phyloP scores from a whole-genome alignment of 2,329 filamentous ascomycete genomes.

The Hirsutella thompsonii region DNA sequence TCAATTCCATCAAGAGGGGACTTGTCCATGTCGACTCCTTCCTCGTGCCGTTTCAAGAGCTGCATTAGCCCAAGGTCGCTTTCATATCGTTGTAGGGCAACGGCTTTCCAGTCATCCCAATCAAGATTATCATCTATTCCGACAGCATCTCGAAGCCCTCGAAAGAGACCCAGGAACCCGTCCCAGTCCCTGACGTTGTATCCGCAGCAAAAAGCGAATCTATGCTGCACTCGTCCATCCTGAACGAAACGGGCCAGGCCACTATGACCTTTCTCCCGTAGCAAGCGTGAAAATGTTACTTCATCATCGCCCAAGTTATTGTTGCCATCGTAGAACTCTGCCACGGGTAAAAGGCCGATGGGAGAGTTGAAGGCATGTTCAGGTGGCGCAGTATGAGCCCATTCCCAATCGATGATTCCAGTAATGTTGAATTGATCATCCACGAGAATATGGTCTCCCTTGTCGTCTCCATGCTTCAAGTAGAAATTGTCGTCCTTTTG shows the following conservation, averaged over 20 bases:
- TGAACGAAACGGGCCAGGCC: conserved; percentile 23
- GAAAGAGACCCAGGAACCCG: conserved; percentile 27
- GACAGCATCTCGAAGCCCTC: conserved; percentile 21
- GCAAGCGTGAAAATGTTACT: conserved; percentile 17
- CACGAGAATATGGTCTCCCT: conserved; percentile 33
- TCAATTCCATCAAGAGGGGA: too few relatives aligned
- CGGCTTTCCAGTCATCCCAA: conserved; percentile 24
- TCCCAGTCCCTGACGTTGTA: conserved; percentile 28
- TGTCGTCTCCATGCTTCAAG: conserved; percentile 28
- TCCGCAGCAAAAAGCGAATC: conserved; percentile 26
- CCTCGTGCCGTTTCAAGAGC: too few relatives aligned
- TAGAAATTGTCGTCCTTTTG: conserved; percentile 22
- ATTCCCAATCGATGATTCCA: conserved; percentile 33
- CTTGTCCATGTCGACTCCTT: too few relatives aligned
- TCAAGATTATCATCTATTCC: conserved; percentile 18
- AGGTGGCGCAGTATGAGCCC: conserved; percentile 20
- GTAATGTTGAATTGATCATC: conserved; percentile 32
- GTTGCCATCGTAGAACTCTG: conserved; percentile 24
- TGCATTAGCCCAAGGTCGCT: conserved; percentile 9
- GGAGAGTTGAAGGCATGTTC: conserved; percentile 29
- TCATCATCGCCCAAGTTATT: conserved; percentile 25
- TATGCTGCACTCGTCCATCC: conserved; percentile 23
- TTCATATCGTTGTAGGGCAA: conserved; percentile 21
- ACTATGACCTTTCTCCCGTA: conserved; percentile 17
- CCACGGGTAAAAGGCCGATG: conserved; percentile 23